phyloP scores from a whole-genome alignment of 768 basidiomycete species.

The Russula vinacea region DNA sequence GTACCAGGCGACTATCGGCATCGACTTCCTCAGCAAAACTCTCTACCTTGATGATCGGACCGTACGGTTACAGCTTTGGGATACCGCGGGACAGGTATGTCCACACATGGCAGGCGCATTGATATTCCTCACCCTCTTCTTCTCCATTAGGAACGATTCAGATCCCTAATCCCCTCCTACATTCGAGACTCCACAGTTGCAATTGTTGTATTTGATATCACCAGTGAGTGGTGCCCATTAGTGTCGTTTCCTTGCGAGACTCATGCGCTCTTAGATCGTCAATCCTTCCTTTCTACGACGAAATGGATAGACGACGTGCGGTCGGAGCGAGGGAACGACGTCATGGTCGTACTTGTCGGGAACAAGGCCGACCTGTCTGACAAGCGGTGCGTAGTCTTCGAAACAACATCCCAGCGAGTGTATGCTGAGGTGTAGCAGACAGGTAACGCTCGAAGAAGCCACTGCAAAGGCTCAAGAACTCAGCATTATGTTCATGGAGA shows the following conservation, averaged over 20 bases:
- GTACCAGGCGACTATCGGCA: slow-evolving; percentile 96
- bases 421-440: slow-evolving; percentile 47
- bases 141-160: slow-evolving; percentile 78
- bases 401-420: neutral
- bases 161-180: slow-evolving; percentile 96
- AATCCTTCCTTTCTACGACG: slow-evolving; percentile 95
- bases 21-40: slow-evolving; percentile 99
- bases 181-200: slow-evolving; percentile 99
- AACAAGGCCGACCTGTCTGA: slow-evolving; percentile 99
- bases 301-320: slow-evolving; percentile 99
- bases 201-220: slow-evolving; percentile 98
- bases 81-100: slow-evolving; percentile 90
- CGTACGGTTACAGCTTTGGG: slow-evolving; percentile 96
- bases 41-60: slow-evolving; percentile 99
- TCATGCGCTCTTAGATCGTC: slow-evolving; percentile 61
- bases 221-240: slow-evolving; percentile 59
- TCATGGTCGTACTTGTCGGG: slow-evolving; percentile 96
- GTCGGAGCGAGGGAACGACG: slow-evolving; percentile 94
- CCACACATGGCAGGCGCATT: neutral
- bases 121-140: slow-evolving; percentile 8
- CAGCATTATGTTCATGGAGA: slow-evolving; percentile 98
- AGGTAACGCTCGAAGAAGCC: slow-evolving; percentile 98
- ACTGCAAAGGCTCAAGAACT: slow-evolving; percentile 87
- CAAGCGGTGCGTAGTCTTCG: slow-evolving; percentile 70
- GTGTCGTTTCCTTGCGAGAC: neutral